phyloP scores from a whole-genome alignment of 192 early-diverging fungal genomes.

The Coemansia sp. region DNA sequence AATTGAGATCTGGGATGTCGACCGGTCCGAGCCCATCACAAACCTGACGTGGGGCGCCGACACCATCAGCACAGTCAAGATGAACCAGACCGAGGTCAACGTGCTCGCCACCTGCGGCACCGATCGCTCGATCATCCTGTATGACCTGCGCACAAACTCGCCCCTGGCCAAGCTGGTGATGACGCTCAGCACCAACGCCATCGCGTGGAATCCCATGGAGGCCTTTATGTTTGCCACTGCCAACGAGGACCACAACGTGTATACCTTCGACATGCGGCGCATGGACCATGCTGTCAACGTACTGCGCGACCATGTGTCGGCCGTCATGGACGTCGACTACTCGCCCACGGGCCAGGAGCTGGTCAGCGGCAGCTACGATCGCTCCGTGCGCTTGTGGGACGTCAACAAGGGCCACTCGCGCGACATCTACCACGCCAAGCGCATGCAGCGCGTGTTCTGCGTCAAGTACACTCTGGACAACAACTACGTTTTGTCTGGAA shows the following conservation, averaged over 20 bases:
- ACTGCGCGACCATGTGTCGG: conserved; percentile 94
- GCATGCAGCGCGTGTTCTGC: conserved; percentile 96
- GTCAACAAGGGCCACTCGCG: conserved; percentile 74
- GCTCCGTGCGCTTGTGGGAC: conserved; percentile 85
- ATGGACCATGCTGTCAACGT: conserved; percentile 83
- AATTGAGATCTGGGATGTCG: conserved; percentile 94
- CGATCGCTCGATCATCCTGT: conserved; percentile 91
- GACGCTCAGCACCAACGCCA: conserved; percentile 88
- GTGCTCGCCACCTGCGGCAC: conserved; percentile 90
- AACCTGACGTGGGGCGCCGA: conserved; percentile 91
- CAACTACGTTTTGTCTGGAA: conserved; percentile 91
- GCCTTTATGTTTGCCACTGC: conserved; percentile 91
- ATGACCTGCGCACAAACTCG: conserved; percentile 86
- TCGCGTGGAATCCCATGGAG: conserved; percentile 99
- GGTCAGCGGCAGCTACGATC: conserved; percentile 95
- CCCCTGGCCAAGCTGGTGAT: conserved; percentile 84
- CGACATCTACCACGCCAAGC: conserved; percentile 96
- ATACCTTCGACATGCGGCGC: conserved; percentile 97
- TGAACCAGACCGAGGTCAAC: conserved; percentile 96
- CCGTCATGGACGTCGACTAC: conserved; percentile 96
- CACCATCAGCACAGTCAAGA: conserved; percentile 88
- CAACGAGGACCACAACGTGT: conserved; percentile 98
- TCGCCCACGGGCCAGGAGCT: conserved; percentile 96
- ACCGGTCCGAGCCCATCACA: conserved; percentile 75
- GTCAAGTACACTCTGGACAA: conserved; percentile 92